These are phyloP conservation scores for Herpomyces periplanetae DNA, from an alignment of 2,329 filamentous ascomycete species.

Conservation along the genomic window DNA sequence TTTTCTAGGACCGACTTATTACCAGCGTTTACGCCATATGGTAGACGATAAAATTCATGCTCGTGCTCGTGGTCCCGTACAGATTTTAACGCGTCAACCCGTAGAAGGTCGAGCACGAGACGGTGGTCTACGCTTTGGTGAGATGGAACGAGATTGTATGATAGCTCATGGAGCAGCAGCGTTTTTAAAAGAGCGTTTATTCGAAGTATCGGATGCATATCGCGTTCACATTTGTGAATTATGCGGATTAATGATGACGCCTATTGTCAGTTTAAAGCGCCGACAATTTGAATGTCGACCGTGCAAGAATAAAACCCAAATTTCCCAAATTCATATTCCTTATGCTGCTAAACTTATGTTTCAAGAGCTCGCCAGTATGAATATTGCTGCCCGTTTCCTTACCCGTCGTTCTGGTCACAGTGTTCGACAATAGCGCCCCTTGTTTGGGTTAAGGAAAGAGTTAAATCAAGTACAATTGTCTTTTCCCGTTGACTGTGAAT, in stretches of 20 bases:
- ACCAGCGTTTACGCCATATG: conserved; percentile 94
- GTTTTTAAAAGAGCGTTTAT: conserved; percentile 84
- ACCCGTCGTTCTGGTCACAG: conserved; percentile 41
- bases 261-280: conserved; percentile 52
- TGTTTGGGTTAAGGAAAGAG: too few species aligned
- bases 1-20: conserved; percentile 91
- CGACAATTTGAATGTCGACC: conserved; percentile 84
- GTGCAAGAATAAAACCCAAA: conserved; percentile 96
- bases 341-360: conserved; percentile 93
- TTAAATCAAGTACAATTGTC: too few species aligned
- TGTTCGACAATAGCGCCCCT: conserved; percentile 18
- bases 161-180: conserved; percentile 93
- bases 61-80: conserved; percentile 74
- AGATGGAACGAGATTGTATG: conserved; percentile 99
- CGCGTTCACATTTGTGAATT: conserved; percentile 94
- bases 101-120: conserved; percentile 94
- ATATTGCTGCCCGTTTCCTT: conserved; percentile 90
- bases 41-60: conserved; percentile 99
- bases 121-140: conserved; percentile 91
- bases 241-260: conserved; percentile 92
- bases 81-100: conserved; percentile 84
- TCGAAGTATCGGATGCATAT: conserved; percentile 92
- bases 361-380: conserved; percentile 93
- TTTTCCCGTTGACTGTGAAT: too few species aligned
- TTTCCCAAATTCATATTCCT: conserved; percentile 85